phyloP scores from a whole-genome alignment of 495 filamentous ascomycete genomes.

The Oidiodendron maius region DNA sequence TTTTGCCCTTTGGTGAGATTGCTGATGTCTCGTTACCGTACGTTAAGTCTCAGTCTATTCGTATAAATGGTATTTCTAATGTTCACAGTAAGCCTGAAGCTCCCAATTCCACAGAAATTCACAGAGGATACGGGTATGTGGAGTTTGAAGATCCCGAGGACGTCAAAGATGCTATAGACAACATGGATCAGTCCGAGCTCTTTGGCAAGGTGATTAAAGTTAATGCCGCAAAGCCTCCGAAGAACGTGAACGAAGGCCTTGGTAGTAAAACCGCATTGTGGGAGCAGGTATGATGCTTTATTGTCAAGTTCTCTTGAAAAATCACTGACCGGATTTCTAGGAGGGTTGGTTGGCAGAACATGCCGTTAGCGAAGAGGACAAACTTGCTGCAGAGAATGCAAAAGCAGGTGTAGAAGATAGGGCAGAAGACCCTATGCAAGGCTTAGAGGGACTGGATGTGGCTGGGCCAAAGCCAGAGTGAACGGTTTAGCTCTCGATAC shows the following conservation, averaged over 20 bases:
- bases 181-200: slow-evolving; percentile 97
- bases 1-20: slow-evolving; percentile 94
- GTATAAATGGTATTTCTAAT: slow-evolving; percentile 54
- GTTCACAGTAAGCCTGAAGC: slow-evolving; percentile 35
- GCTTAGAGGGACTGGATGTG: slow-evolving; percentile 86
- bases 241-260: slow-evolving; percentile 77
- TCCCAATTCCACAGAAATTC: slow-evolving; percentile 55
- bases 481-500: not conserved
- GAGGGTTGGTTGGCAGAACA: slow-evolving; percentile 91
- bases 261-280: slow-evolving; percentile 95
- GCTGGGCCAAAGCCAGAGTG: slow-evolving; percentile 77
- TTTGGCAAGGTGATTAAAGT: slow-evolving; percentile 91
- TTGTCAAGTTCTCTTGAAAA: slow-evolving; percentile 9
- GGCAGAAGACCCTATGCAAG: slow-evolving; percentile 88
- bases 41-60: not conserved
- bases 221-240: slow-evolving; percentile 84
- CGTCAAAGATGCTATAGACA: slow-evolving; percentile 93
- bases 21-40: slow-evolving; percentile 76
- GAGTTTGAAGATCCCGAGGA: slow-evolving; percentile 85
- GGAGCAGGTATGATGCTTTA: slow-evolving; percentile 71
- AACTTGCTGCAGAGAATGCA: slow-evolving; percentile 54
- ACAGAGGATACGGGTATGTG: slow-evolving; percentile 94
- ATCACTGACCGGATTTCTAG: slow-evolving; percentile 42
- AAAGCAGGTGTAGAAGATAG: slow-evolving; percentile 40
- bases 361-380: slow-evolving; percentile 84